phyloP scores from a whole-genome alignment of 2,329 filamentous ascomycete genomes.

The Talaromyces pinophilus region DNA sequence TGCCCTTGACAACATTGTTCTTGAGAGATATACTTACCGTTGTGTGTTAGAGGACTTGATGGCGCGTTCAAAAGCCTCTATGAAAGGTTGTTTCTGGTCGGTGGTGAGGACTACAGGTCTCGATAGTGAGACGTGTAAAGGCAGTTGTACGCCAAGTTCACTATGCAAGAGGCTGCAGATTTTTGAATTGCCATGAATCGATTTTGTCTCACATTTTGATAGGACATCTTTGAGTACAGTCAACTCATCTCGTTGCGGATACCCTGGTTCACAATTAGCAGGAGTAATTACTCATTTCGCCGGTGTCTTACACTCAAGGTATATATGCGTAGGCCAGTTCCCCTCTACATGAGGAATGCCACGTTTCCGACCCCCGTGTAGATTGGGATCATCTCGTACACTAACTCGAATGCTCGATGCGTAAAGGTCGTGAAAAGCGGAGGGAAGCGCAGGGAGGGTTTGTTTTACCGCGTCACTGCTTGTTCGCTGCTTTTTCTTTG shows the following conservation, averaged over 20 bases:
- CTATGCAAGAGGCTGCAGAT: constrained; percentile 72
- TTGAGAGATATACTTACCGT: constrained; percentile 42
- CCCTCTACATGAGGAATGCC: constrained; percentile 81
- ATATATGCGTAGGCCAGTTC: constrained; percentile 91
- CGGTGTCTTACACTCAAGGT: constrained; percentile 75
- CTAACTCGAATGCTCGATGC: constrained; percentile 76
- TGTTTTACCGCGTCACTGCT: constrained; percentile 13
- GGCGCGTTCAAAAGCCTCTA: constrained; percentile 54
- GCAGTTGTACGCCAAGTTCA: constrained; percentile 73
- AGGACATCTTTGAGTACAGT: constrained; percentile 36
- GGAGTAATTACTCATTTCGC: neutral
- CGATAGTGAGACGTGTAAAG: constrained; percentile 89
- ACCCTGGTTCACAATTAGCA: constrained; percentile 37
- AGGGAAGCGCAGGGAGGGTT: constrained; percentile 70
- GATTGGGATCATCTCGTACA: constrained; percentile 74
- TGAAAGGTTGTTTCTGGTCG: constrained; percentile 69
- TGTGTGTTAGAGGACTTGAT: constrained; percentile 47
- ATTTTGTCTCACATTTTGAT: constrained; percentile 35
- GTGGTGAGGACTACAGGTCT: constrained; percentile 74
- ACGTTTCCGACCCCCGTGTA: constrained; percentile 83
- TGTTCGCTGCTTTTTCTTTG: constrained; percentile 31
- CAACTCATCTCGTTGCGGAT: constrained; percentile 42
- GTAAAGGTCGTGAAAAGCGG: constrained; percentile 85
- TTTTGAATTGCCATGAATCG: constrained; percentile 41
- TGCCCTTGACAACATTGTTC: neutral